These are phyloP conservation scores for Phylloporus scabripes DNA, from an alignment of 768 basidiomycete genomes.

Conservation along the genomic window DNA sequence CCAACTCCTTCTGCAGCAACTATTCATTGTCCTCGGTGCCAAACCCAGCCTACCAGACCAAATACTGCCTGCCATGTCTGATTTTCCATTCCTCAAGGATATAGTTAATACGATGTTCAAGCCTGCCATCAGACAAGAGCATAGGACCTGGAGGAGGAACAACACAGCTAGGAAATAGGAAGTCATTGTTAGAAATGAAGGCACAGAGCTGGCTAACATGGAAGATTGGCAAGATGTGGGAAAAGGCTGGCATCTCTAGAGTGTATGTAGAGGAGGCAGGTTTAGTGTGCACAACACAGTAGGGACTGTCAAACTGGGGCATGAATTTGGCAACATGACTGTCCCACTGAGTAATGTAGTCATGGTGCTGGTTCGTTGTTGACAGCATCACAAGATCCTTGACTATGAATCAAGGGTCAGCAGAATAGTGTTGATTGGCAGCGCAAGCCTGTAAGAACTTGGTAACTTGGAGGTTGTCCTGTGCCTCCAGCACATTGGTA, in stretches of 20 bases:
- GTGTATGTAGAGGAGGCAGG: neutral
- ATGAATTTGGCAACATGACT: neutral
- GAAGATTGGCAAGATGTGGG: neutral
- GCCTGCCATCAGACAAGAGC: neutral
- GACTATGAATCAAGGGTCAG: neutral
- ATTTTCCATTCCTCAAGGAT: neutral
- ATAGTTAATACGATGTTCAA: neutral
- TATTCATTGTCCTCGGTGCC: no score
- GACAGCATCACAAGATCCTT: neutral
- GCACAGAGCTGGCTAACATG: neutral
- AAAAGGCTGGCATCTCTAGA: neutral
- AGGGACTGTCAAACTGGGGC: neutral
- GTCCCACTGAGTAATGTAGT: neutral
- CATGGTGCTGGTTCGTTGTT: neutral
- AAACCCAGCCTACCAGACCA: no score
- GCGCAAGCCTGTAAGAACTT: neutral
- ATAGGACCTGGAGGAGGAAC: neutral
- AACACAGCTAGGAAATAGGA: neutral
- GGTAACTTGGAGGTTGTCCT: neutral
- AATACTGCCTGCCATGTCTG: no score
- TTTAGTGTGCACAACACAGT: neutral
- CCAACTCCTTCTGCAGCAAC: no score
- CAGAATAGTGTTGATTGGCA: neutral
- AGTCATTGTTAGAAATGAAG: neutral
- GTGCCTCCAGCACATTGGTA: neutral